phyloP scores from a whole-genome alignment of 441 rosid species.

The Adansonia grandidieri region DNA sequence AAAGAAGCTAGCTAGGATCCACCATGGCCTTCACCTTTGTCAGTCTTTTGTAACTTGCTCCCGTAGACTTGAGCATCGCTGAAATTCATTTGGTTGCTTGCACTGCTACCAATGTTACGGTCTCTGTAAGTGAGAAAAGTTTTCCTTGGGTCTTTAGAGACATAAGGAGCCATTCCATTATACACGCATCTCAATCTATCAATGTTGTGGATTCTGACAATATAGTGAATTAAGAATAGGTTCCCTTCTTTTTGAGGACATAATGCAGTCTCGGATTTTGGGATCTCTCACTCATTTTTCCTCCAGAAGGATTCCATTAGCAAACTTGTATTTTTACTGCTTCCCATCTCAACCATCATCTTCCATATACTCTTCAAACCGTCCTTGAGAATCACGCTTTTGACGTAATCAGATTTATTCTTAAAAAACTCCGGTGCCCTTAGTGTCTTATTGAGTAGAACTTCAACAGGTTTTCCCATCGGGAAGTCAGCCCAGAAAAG shows the following conservation, averaged over 20 bases:
- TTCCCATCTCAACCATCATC: background rate
- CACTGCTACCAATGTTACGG: background rate
- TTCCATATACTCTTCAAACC: background rate
- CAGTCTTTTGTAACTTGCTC: background rate
- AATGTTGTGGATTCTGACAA: background rate
- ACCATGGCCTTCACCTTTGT: background rate
- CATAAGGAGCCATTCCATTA: background rate
- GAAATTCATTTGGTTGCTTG: background rate
- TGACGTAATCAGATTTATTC: background rate
- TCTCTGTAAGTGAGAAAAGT: background rate
- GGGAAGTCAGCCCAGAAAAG: background rate
- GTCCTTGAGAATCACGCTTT: background rate
- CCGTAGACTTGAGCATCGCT: background rate
- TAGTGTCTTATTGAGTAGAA: background rate
- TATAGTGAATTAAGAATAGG: background rate
- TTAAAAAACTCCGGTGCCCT: background rate
- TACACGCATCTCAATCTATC: background rate
- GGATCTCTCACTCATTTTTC: conserved; percentile 44
- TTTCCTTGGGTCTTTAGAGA: background rate
- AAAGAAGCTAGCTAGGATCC: background rate
- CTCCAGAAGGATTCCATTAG: conserved; percentile 48
- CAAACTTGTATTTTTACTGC: background rate
- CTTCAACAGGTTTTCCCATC: background rate
- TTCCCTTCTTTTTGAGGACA: conserved; percentile 44
- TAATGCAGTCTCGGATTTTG: conserved; percentile 37